A percentile compares a stretch with the other conserved stretches of the same genome.
These are phyloP conservation scores for Triticum timopheevii DNA, from an alignment of 176 grass and related monocot genomes.

Conservation along the genomic window DNA sequence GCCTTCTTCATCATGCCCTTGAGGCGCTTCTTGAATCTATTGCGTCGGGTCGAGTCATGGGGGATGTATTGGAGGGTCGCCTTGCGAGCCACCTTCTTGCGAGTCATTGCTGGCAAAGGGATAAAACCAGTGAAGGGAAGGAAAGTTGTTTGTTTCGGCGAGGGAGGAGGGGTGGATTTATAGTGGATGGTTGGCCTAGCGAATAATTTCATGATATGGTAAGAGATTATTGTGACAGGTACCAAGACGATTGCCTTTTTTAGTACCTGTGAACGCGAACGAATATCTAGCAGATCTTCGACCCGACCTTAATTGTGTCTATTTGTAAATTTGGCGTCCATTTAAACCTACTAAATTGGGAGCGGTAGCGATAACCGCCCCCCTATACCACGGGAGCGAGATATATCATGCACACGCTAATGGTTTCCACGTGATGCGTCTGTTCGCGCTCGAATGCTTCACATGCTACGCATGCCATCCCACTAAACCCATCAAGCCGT, in stretches of 20 bases:
- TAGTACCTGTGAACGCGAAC: neutral
- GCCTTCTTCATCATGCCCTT: conserved; percentile 41
- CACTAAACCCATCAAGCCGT: too few relatives aligned
- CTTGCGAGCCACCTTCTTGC: conserved; percentile 21
- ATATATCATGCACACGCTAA: neutral
- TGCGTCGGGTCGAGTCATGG: neutral
- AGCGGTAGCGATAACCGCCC: neutral
- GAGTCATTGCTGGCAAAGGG: neutral
- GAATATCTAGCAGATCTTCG: neutral
- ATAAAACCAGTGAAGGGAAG: neutral
- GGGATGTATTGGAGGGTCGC: conserved; percentile 31
- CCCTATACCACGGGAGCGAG: neutral
- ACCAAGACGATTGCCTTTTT: neutral
- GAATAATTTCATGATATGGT: neutral
- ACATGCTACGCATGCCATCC: too few relatives aligned
- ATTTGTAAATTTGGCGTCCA: neutral
- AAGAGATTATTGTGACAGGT: neutral
- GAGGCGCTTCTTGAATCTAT: conserved; percentile 30
- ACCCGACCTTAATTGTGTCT: neutral
- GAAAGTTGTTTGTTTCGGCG: neutral
- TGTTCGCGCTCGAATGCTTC: neutral
- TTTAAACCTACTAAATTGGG: neutral
- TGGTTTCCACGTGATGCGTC: neutral
- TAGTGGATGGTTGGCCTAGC: neutral
- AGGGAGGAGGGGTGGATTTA: neutral